Conservation (phyloP, 179 eudicot genomes). For the Patellifolia procumbens region DNA sequence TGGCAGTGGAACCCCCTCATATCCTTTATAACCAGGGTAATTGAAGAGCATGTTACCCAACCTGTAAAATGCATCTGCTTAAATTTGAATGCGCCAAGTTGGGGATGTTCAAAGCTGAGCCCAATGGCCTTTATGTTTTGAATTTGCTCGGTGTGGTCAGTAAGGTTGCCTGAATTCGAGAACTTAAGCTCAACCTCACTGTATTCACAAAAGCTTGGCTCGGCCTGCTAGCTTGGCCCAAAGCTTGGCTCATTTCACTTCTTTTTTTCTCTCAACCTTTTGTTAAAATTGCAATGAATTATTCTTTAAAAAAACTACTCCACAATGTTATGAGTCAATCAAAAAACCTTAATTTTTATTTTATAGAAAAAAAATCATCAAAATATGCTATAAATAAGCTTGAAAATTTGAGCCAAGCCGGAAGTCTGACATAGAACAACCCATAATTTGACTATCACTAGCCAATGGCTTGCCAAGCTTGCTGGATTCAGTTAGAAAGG, state of each 20-base stretch:
- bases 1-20: neutral
- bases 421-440: too few species aligned
- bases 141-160: neutral
- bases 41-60: neutral
- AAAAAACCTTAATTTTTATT: too few species aligned
- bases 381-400: too few species aligned
- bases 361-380: too few species aligned
- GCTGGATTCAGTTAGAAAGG: too few species aligned
- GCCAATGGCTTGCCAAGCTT: too few species aligned
- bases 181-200: neutral
- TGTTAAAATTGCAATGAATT: too few species aligned
- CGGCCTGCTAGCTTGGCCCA: neutral
- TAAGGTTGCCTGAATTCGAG: neutral
- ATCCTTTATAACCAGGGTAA: neutral
- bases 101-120: neutral
- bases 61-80: neutral
- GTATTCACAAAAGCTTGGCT: neutral
- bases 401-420: too few species aligned
- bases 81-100: neutral
- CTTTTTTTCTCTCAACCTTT: too few species aligned
- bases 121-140: neutral
- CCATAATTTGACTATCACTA: too few species aligned
- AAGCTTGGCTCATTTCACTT: neutral
- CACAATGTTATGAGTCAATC: too few species aligned
- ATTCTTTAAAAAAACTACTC: too few species aligned